Evolutionary conservation across 768 basidiomycete genomes (phyloP).

Genomic region (Russula sp.): DNA sequence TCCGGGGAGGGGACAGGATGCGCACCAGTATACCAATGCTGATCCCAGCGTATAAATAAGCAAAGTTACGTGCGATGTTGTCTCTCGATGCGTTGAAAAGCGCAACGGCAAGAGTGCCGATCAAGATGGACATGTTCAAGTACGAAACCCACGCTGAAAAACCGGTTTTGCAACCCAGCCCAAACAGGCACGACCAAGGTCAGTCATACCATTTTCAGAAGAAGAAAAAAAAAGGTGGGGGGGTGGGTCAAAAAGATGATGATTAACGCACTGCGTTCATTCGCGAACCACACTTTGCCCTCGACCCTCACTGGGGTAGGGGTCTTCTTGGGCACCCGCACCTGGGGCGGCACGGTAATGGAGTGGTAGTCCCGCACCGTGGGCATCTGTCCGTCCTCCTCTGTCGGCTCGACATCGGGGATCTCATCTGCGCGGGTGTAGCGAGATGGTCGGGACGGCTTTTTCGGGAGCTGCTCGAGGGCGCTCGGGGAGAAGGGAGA

Average conservation of each 20-base stretch:
- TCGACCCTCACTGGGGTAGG: conserved; percentile 81
- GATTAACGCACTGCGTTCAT: conserved; percentile 69
- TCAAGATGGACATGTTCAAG: conserved; percentile 77
- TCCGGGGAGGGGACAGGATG: not conserved
- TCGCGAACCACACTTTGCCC: conserved; percentile 96
- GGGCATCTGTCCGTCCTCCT: conserved; percentile 49
- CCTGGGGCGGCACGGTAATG: conserved; percentile 58
- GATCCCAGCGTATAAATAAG: conserved; percentile 75
- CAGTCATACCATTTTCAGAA: not conserved
- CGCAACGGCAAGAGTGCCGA: conserved; percentile 80
- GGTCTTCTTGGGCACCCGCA: conserved; percentile 78
- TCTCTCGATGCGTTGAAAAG: conserved; percentile 83
- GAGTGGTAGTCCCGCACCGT: conserved; percentile 70
- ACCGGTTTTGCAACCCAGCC: not conserved
- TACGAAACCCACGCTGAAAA: conserved; percentile 84
- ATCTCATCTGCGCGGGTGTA: conserved; percentile 72
- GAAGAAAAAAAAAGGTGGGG: not conserved
- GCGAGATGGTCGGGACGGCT: conserved; percentile 34
- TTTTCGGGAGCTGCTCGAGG: conserved; percentile 42
- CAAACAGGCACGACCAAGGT: not conserved
- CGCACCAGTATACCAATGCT: conserved; percentile 64
- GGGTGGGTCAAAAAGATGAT: not conserved
- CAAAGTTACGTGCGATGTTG: conserved; percentile 63
- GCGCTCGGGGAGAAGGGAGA: conserved; percentile 69
- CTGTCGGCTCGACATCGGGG: conserved; percentile 47